phyloP scores from a whole-genome alignment of 352 stramenopile species.

The Globisporangium cederbergense region DNA sequence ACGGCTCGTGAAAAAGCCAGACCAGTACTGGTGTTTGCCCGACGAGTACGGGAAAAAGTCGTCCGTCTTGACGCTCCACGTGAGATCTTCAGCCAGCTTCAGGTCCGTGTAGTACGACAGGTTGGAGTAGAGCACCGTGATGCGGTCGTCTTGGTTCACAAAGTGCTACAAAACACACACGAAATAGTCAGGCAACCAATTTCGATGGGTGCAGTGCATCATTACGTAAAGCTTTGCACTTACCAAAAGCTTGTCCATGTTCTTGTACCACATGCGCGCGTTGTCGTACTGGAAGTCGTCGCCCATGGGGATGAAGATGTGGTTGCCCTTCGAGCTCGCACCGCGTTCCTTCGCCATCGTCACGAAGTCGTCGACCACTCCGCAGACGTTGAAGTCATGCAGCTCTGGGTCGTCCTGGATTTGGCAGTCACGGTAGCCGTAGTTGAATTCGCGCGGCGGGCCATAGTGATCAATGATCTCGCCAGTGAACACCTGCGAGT shows the following conservation, averaged over 20 bases:
- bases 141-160: constrained; percentile 85
- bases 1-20: constrained; percentile 96
- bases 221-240: not conserved
- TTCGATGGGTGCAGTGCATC: not conserved
- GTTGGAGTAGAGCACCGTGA: constrained; percentile 97
- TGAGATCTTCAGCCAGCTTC: constrained; percentile 82
- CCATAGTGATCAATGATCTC: constrained; percentile 86
- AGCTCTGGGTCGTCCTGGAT: constrained; percentile 88
- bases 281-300: constrained; percentile 95
- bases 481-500: constrained; percentile 83
- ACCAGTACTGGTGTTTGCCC: constrained; percentile 92
- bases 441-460: constrained; percentile 73
- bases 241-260: constrained; percentile 95
- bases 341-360: constrained; percentile 65
- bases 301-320: constrained; percentile 91
- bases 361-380: constrained; percentile 86
- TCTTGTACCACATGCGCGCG: constrained; percentile 89
- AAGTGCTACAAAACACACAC: constrained; percentile 55
- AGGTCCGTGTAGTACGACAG: constrained; percentile 94
- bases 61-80: constrained; percentile 90
- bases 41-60: constrained; percentile 98
- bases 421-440: constrained; percentile 54
- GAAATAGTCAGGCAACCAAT: not conserved
- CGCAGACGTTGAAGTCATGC: constrained; percentile 87
- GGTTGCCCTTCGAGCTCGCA: constrained; percentile 66